Percentiles rank a stretch among this genome's conserved stretches.
phyloP scores from a whole-genome alignment of 2,329 filamentous ascomycete species.

The Nemania sp. region DNA sequence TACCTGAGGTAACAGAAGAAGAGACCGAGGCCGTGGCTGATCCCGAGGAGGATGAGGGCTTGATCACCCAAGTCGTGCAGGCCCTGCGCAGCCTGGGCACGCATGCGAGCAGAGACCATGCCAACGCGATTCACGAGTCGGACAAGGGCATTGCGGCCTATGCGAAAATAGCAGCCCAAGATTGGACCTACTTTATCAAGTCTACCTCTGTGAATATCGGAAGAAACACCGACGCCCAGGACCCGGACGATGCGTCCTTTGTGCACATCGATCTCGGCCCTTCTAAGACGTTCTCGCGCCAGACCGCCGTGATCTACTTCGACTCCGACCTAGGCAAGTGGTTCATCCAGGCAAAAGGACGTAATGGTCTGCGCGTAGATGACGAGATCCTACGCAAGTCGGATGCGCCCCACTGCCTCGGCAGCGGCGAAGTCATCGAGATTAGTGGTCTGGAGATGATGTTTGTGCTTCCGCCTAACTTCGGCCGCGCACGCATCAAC shows the following conservation, averaged over 20 bases:
- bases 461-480: constrained; percentile 86
- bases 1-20: no score
- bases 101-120: constrained; percentile 63
- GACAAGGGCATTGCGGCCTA: constrained; percentile 71
- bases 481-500: constrained; percentile 67
- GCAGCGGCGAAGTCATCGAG: constrained; percentile 88
- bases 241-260: constrained; percentile 51
- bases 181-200: constrained; percentile 85
- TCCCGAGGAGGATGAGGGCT: constrained; percentile 55
- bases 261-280: constrained; percentile 89
- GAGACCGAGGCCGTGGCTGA: constrained; percentile 4
- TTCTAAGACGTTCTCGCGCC: constrained; percentile 77
- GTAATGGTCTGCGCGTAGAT: constrained; percentile 88
- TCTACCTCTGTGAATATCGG: constrained; percentile 77
- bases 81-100: constrained; percentile 53
- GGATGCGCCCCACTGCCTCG: constrained; percentile 63
- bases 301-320: constrained; percentile 76
- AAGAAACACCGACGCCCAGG: constrained; percentile 60
- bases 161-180: constrained; percentile 78
- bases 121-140: constrained; percentile 65
- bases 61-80: constrained; percentile 60
- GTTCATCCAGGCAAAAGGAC: constrained; percentile 84
- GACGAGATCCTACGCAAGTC: constrained; percentile 70
- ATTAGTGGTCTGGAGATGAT: constrained; percentile 97
- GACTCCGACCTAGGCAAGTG: constrained; percentile 71